Evolutionary conservation across 306 rosid species (phyloP), one percentile per base, ranked within the genome.

Genomic region (Trichosanthes cucumerina): DNA sequence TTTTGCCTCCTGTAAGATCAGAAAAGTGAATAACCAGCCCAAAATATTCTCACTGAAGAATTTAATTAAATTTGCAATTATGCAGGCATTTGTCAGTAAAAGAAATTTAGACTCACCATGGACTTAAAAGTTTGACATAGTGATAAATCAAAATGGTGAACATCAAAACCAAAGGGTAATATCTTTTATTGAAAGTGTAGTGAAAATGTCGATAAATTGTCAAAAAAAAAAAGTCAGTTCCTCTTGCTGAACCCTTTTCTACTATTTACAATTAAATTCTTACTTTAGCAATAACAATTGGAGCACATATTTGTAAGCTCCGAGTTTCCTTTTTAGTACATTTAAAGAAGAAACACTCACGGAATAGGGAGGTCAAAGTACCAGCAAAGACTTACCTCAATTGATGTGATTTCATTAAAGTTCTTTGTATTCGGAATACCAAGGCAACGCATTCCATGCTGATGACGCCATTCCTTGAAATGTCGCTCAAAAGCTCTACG

Each of bases 381-480:
- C 3, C 7, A 47, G 15, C 7, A 78, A 75, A 78, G 66, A 50
- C 46, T 71, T 79, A 92, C 98, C 97, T 95, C 98, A 77, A 95
- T 95, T 58, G 98, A 95, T 71, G 96, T 95, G 82, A 95, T 91
- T 83, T 95, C 98, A 43, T 95, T 95, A 85, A 95, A 95, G 83
- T 95, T 95, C 87, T 95, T 95, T 46, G 98, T 95, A 84, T 95
- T 95, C 28, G 98, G 98, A 72, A 95, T 95, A 75, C 98, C 98
- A 64, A 95, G 98, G 86, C 98, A 95, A 49, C 98, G 97, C 98
- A 95, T 95, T 56, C 98, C 98, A 77, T 95, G 98, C 76, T 95
- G 98, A 85, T 95, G 98, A 50, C 98, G 97, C 98, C 98, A 92
- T 87, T 95, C 97, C 85, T 92, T 95, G 84, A 95, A 95, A 83